Percentiles rank a stretch among this genome's conserved stretches.
These are phyloP conservation scores for Talaromyces trachyspermus DNA, from an alignment of 495 filamentous ascomycete genomes.

Conservation along the genomic window DNA sequence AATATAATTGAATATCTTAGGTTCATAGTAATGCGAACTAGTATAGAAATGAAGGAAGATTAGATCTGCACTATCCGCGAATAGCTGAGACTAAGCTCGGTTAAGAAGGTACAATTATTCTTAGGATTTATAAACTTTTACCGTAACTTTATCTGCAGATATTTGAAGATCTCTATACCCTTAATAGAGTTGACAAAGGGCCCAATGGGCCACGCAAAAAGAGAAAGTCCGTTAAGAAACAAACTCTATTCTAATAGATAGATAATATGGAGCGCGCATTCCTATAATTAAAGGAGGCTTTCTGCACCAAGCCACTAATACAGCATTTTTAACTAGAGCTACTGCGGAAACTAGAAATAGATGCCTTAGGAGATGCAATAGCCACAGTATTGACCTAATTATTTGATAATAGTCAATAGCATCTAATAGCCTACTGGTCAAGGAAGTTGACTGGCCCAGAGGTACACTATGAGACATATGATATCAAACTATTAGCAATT, in stretches of 20 bases:
- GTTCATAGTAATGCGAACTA: slow-evolving; percentile 13
- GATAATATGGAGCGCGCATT: too few species aligned
- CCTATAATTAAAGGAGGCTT: too few species aligned
- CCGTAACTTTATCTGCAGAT: slow-evolving; percentile 20
- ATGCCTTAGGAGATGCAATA: slow-evolving; percentile 11
- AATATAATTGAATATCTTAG: slow-evolving; percentile 15
- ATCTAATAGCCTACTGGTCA: slow-evolving; percentile 10
- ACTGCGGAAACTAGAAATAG: slow-evolving; percentile 13
- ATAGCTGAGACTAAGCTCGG: slow-evolving; percentile 11
- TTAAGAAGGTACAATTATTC: slow-evolving; percentile 18
- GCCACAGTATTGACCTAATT: slow-evolving; percentile 10
- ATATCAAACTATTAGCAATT: neutral
- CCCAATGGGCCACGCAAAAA: slow-evolving; percentile 12
- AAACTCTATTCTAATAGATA: too few species aligned
- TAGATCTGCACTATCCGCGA: slow-evolving; percentile 16
- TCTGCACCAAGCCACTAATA: too few species aligned
- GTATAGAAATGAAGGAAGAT: slow-evolving; percentile 13
- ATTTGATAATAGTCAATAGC: neutral
- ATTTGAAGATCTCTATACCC: slow-evolving; percentile 9
- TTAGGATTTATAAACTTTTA: slow-evolving; percentile 27
- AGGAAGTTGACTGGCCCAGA: neutral
- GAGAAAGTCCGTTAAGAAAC: neutral
- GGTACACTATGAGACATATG: neutral
- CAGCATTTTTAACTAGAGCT: too few species aligned
- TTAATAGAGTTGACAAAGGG: slow-evolving; percentile 9